Evolutionary conservation across 2,329 filamentous ascomycete species (phyloP), one percentile per base, ranked within the genome.

Genomic region (Colletotrichum musae): DNA sequence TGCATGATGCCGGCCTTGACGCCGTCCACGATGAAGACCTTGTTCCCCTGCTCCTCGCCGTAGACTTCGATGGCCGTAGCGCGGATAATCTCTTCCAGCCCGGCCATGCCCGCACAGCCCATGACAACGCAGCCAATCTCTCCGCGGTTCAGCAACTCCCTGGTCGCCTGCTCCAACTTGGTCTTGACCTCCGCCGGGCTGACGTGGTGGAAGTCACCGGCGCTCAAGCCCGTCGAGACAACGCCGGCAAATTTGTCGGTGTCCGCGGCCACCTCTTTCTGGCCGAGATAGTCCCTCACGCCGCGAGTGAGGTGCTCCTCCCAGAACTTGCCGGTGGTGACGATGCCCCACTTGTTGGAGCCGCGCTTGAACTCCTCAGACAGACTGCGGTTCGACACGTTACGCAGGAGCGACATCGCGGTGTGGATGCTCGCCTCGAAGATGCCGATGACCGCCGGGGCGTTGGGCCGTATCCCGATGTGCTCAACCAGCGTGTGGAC

Each of bases 21-120:
- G 0, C 94, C 94, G 79, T 98, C 95, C 6, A 98, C 84, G 70
- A 98, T 90, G 75, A 87, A 88, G 4, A 97, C 76, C 2, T 75
- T 74, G 41, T 83, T 82, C 63, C 83, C 92, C 53, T 85, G 84
- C 12, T 85, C 80, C n/a, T 85, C 78, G 1, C 92, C 92, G 64
- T 92, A 85, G 58, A 88, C 84, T 67, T 92, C 89, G 0, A 87
- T 75, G 43, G 93, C 92, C 1, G 92, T 92, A 51, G 88, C 85
- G 41, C 91, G 87, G 47, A 98, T 94, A 68, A 91, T 91, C 48
- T 89, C 85, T 74, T 96, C 92, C 81, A 98, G 86, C 0, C 94
- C 95, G 1, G 92, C 91, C 95, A 98, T 97, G 0, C 94, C 95
- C 3, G 93, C 95, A 78, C 95, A 98, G 0, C 95, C 95, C 83